Evolutionary conservation across 441 rosid species (phyloP), one percentile per base, ranked within the genome.

Genomic region (Erodium texanum): DNA sequence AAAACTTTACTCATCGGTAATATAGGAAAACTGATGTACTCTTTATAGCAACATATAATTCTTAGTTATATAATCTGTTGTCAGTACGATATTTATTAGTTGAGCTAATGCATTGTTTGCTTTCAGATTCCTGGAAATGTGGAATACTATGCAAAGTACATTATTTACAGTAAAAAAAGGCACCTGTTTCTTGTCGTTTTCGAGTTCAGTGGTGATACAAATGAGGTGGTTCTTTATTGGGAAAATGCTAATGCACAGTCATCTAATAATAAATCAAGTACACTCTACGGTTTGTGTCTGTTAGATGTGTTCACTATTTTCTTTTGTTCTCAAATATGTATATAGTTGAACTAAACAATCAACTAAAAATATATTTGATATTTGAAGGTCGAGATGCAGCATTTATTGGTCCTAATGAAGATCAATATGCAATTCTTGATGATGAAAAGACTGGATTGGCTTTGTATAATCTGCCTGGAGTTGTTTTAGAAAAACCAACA

Each of bases 301-400:
- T 72, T 68, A 72, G 32, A 24, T 68, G 41, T 65, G 11, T 32
- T 76, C 67, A 66, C 23, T 66, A 68, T 29, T 16, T 68, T 22
- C 7, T 64, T 24, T 52, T 52, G n/a, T 59, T 24, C 27, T 20
- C 24, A 73, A 22, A 24, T 71, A 68, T 71, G 64, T 75, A 45
- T 75, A 45, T 70, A 48, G 62, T 18, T 62, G 73, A 73, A 67
- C 69, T 48, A 41, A 59, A 62, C 36, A 62, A 38, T 70, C 66
- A 54, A 62, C 71, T 68, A 65, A 67, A 74, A 15, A 38, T 6
- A 65, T 64, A 62, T 36, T 79, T 59, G 48, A 69, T 24, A 58
- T 67, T 68, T 78, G 48, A 77, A 95, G 99, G 99, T 72, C 83
- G 82, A 68, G 98, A 92, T 90, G 99, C 94, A 23, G 98, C 98